Evolutionary conservation across 2,329 filamentous ascomycete genomes (phyloP), one percentile per base, ranked within the genome.

Genomic region (Pseudodiploospora longispora): DNA sequence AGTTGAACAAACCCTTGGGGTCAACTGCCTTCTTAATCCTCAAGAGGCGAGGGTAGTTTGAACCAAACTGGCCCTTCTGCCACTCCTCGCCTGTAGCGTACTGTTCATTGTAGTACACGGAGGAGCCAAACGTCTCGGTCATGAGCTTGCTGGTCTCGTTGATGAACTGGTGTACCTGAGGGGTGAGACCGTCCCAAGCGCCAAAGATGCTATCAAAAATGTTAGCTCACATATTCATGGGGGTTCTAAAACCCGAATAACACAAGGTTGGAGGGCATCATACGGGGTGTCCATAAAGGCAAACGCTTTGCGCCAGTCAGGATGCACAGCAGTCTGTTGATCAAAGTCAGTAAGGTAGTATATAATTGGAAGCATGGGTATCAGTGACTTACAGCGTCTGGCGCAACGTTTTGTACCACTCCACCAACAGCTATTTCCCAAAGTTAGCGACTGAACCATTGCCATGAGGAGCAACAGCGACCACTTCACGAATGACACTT

Each of bases 61-160:
- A 32, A 6, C 42, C 42, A 28, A 28, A 43, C 27, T 39, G 36
- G 6, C 29, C 12, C 10, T 38, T 36, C 10, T 39, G 35, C n/a
- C 36, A 43, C 10, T 43, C 19, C 8, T 38, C 30, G 19, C 33
- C 35, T 3, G 10, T 19, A 8, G 27, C 35, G 28, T 38, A 34
- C 27, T 43, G 27, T 12, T 43, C 42, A 27, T 43, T 43, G 30
- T 43, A 43, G 42, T 43, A 43, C 12, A 31, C 35, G 3, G 31
- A 10, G 30, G 6, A 31, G 10, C 42, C 36, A 34, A 43, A 43
- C 3, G 36, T 39, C 6, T 43, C 42, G 2, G 35, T 38, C 35
- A 43, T 12, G 32, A 9, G 8, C 32, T 9, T 9, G 12, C 32
- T 34, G 19, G 19, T 19, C 19, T 19, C 19, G 19, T 19, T 19